phyloP scores from a whole-genome alignment of 2,329 filamentous ascomycete genomes.

The Cordyceps cicadae region DNA sequence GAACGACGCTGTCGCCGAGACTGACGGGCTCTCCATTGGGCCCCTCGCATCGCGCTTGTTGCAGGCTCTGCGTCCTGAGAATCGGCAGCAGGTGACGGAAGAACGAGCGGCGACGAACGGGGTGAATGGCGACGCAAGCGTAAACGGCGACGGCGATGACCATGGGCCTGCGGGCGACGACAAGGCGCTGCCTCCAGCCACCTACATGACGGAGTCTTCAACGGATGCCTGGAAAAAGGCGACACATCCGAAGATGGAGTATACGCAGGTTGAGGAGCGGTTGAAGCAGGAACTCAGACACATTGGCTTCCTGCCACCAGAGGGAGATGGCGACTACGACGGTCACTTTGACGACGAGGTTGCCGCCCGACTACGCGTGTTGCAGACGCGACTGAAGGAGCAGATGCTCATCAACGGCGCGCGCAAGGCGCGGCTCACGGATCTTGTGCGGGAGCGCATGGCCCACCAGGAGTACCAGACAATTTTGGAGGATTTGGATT shows the following conservation, averaged over 20 bases:
- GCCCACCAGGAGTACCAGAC: constrained; percentile 95
- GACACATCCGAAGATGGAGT: constrained; percentile 68
- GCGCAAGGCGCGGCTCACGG: constrained; percentile 76
- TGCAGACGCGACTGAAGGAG: constrained; percentile 75
- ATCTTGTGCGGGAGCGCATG: constrained; percentile 85
- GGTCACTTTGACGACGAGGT: constrained; percentile 91
- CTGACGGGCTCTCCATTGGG: constrained; percentile 80
- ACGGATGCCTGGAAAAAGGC: constrained; percentile 73
- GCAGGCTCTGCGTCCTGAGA: constrained; percentile 71
- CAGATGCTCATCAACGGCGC: constrained; percentile 84
- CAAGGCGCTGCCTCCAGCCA: constrained; percentile 55
- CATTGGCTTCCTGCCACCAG: constrained; percentile 73
- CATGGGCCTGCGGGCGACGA: constrained; percentile 24
- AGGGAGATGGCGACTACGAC: constrained; percentile 68
- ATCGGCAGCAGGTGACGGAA: constrained; percentile 49
- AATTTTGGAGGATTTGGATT: constrained; percentile 92
- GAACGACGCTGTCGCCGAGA: constrained; percentile 77
- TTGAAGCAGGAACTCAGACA: constrained; percentile 85
- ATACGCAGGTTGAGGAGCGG: constrained; percentile 79
- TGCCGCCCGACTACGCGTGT: constrained; percentile 73
- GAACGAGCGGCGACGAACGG: constrained; percentile 45
- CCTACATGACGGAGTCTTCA: constrained; percentile 69
- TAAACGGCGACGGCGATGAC: constrained; percentile 43
- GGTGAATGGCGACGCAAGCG: constrained; percentile 45
- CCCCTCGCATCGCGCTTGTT: constrained; percentile 78